Base-by-base conservation (phyloP, 306 rosid genomes). In the Gillenia trifoliata region DNA sequence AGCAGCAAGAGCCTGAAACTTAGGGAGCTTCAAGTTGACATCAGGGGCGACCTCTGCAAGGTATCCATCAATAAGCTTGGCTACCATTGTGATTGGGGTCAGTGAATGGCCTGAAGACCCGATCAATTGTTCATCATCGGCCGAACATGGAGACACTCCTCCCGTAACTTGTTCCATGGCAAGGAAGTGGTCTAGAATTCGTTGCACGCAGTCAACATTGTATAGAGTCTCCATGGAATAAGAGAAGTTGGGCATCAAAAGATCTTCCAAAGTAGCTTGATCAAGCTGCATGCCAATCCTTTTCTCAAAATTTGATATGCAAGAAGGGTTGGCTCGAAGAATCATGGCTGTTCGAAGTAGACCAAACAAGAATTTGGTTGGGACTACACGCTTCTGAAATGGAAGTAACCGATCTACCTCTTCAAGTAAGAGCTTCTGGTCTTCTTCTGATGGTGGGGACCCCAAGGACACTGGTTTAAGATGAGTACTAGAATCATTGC, bases 11-110 rank as follows among this genome's bases (percentile, higher is more conserved):
- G 88, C 88, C 77, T 92, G 95, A 83, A 94, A 94, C 81, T 92
- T 94, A 7, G 93, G 87, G 61, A 84, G 95, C 88, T 94, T 94
- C 74, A 94, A 79, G 77, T 94, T 94, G 66, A 89, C 93, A 78
- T 94, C 99, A 17, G 99, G 99, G 69, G 99, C 97, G 77, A 94
- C 99, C 88, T 94, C 99, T 19, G 99, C 99, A 13, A 94, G 90
- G 90, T 94, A 94, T 45, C 97, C 99, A 50, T 94, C 99, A 29
- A 92, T 90, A 67, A 94, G 86, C 87, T 94, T 94, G 78, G 99
- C 99, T n/a, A 92, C 99, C 88, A 85, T 82, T 59, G 92, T 90
- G 65, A 94, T 82, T 47, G 97, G 98, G 63, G 95, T 89, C 88
- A 91, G 74, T 26, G 98, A 94, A 74, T 34, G 64, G 23, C 40